Evolutionary conservation across 805 yeast species (phyloP).

Genomic region (Isabelozyma pseudorhagii): DNA sequence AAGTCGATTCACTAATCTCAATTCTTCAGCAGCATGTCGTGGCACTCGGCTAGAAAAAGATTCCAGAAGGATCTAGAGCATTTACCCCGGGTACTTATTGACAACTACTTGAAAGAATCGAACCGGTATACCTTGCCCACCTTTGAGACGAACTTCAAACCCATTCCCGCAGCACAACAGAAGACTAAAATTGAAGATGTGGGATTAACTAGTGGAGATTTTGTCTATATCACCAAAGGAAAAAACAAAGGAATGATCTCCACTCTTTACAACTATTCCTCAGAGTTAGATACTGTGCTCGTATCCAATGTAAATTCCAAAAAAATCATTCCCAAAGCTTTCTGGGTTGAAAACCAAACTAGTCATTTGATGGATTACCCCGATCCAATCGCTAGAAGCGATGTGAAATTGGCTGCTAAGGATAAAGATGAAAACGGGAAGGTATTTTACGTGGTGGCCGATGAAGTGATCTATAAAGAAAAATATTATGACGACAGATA

Average conservation of each 20-base stretch:
- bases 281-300: conserved; percentile 59
- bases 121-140: conserved; percentile 33
- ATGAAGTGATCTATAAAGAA: conserved; percentile 65
- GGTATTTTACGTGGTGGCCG: conserved; percentile 72
- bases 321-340: conserved; percentile 64
- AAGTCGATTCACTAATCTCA: not conserved
- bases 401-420: conserved; percentile 76
- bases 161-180: conserved; percentile 22
- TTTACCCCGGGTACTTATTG: conserved; percentile 29
- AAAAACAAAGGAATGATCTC: conserved; percentile 72
- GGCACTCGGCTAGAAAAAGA: conserved; percentile 30
- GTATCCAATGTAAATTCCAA: conserved; percentile 68
- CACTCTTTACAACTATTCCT: conserved; percentile 56
- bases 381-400: conserved; percentile 51
- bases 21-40: conserved; percentile 22
- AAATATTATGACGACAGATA: conserved; percentile 71
- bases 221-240: conserved; percentile 72
- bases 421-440: conserved; percentile 64
- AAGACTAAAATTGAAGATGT: conserved; percentile 50
- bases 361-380: conserved; percentile 74
- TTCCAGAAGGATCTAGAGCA: conserved; percentile 33
- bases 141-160: conserved; percentile 19
- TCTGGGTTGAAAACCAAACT: conserved; percentile 70
- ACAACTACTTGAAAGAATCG: conserved; percentile 14
- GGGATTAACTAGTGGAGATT: conserved; percentile 70